Evolutionary conservation across 108 stramenopile genomes (phyloP).

Genomic region (Cyclotella atomus): DNA sequence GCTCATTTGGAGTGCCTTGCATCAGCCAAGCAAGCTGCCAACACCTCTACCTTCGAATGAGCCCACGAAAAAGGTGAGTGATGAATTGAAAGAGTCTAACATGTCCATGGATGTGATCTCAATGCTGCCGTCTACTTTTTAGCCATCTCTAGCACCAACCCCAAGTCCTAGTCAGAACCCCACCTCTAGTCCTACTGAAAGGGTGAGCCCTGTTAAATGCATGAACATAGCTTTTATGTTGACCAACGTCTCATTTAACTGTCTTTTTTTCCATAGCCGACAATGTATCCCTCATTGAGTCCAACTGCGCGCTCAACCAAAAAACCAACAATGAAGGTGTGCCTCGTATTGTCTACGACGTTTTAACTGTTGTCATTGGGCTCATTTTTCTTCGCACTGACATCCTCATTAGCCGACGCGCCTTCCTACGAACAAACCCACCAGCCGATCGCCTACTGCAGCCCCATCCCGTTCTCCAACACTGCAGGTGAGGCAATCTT

Average conservation of each 20-base stretch:
- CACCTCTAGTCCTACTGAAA: too few species aligned
- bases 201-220: too few species aligned
- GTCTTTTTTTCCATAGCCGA: not conserved
- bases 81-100: not conserved
- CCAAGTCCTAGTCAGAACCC: too few species aligned
- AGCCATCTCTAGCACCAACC: too few species aligned
- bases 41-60: not conserved
- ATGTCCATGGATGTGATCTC: too few species aligned
- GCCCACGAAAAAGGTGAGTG: not conserved
- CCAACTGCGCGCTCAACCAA: not conserved
- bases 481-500: not conserved
- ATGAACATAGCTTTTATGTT: not conserved
- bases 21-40: slow-evolving; percentile 10
- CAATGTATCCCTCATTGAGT: not conserved
- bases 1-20: too few species aligned
- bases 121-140: too few species aligned
- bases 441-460: not conserved
- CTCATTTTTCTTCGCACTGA: not conserved
- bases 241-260: not conserved
- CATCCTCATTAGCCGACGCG: not conserved
- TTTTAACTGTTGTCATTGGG: not conserved
- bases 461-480: not conserved
- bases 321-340: not conserved
- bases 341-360: not conserved
- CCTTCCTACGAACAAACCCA: not conserved